Base-by-base conservation (phyloP, 2,329 filamentous ascomycete genomes). In the Leptodontidium sp. region DNA sequence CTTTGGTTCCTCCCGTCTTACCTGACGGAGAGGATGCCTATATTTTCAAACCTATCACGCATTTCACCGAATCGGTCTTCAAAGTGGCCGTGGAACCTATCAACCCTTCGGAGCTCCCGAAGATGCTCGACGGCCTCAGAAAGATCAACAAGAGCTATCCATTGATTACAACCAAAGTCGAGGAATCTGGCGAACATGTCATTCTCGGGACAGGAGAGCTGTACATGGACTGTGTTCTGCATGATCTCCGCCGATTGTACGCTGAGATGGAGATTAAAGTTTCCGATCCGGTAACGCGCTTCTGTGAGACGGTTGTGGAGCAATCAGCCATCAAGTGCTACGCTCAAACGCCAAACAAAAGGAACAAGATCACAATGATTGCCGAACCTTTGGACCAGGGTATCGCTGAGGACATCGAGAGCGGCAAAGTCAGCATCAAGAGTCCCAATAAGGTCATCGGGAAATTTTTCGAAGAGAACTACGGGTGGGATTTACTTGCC, bases 221-320 rank as follows among this genome's bases (percentile, higher is more conserved):
- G n/a, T 99, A 99, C 83, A 98, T 99, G 94, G 96, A 99, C 80
- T 99, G 96, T 77, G 95, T 99, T 3, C 86, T 99, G 57, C 96
- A 99, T 80, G 96, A 99, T 78, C 86, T 99, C 58, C 91, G 96
- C 65, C 88, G 90, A 50, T 82, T 98, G n/a, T 99, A 98, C 78
- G 94, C 96, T 15, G 95, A 98, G 77, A 99, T 99, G 96, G 96
- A 99, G 79, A 92, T 99, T 82, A 98, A 98, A 82, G 93, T 99
- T 61, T 99, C 96, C 0, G 96, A 99, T 78, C 96, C 96, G 0
- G 95, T 99, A 53, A 98, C 96, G 17, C 88, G 96, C 59, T 99
- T 99, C 85, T 98, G 94, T 81, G 96, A 99, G 82, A 99, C 96
- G 0, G 95, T 98, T 32, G 94, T 97, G 47, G 96, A 99, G 80